Evolutionary conservation across 108 stramenopile species (phyloP).

Genomic region (Asterionellopsis glacialis): DNA sequence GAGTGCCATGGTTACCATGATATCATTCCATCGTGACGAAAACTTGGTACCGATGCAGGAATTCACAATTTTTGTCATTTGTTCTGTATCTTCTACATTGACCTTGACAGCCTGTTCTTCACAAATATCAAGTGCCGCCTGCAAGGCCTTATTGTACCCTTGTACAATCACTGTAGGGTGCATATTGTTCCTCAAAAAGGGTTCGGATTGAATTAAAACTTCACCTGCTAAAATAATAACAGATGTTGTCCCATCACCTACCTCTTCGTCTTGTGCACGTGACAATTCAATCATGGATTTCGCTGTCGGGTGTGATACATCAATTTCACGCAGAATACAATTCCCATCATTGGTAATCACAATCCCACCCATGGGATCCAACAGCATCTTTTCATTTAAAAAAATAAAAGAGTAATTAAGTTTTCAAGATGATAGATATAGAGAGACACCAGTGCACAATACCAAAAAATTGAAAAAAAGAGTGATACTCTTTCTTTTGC

Average conservation of each 20-base stretch:
- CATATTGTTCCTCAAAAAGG: slow-evolving; percentile 86
- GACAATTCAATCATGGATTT: slow-evolving; percentile 99
- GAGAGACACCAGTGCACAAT: no score
- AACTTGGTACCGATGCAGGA: slow-evolving; percentile 98
- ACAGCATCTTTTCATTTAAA: slow-evolving; percentile 76
- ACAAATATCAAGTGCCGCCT: slow-evolving; percentile 87
- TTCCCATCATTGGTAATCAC: slow-evolving; percentile 99
- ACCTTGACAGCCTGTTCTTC: slow-evolving; percentile 82
- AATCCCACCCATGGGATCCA: slow-evolving; percentile 99
- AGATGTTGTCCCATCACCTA: slow-evolving; percentile 99
- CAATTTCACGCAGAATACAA: slow-evolving; percentile 98
- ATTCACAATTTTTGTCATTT: slow-evolving; percentile 87
- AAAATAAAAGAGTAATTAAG: no score
- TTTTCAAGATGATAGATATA: no score
- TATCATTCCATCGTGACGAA: slow-evolving; percentile 93
- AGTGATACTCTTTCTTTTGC: no score
- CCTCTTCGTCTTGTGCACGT: slow-evolving; percentile 98
- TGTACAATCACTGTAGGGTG: slow-evolving; percentile 98
- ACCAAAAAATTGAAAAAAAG: no score
- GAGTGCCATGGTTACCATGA: slow-evolving; percentile 96
- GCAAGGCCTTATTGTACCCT: slow-evolving; percentile 93
- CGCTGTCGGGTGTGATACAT: slow-evolving; percentile 99
- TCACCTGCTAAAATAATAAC: slow-evolving; percentile 99
- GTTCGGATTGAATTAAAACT: slow-evolving; percentile 96
- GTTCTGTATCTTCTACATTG: slow-evolving; percentile 84